Base-by-base conservation (phyloP, 495 filamentous ascomycete species). In the Aspergillus kassunensis region DNA sequence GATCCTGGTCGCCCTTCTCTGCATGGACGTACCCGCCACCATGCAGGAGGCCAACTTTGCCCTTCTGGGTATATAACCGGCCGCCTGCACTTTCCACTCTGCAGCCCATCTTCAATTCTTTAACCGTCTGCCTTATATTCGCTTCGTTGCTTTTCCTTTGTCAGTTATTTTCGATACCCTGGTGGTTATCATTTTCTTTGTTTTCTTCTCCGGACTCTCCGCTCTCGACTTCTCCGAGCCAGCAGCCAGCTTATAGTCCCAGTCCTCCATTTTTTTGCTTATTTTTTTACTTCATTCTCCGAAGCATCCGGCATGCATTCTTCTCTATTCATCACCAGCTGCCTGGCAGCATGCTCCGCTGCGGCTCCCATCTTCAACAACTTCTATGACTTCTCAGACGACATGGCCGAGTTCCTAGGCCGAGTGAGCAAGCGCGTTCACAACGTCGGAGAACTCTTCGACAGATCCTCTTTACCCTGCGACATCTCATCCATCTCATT, bases 391-490 rank as follows among this genome's bases (percentile, higher is more conserved):
- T 73, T 62, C 55, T 69, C 70, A 18, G 55, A 69, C 16, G 63
- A 68, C 6, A 57, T 75, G 33, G 56, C 61, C 3, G 61, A 65
- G 25, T 75, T 67, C 56, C 68, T 73, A 24, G 54, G 61, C 25
- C 66, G 59, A 61, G 70, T 76, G 20, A 73, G 71, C 63, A 49
- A 63, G 40, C 56, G 68, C 37, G 75, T 76, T 57, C 51, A 62
- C 20, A 36, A 51, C 13, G 33, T 51, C 23, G 62, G 51, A 8
- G 48, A 65, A 24, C 31, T 52, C n/a, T 39, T 50, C 34, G 59
- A 51, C 40, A n/a, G n/a, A n/a, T 37, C 56, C 4, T 37, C 64
- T 5, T 29, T 58, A 6, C 43, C 58, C n/a, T 79, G 75, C 55
- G 65, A 74, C 42, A 21, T 61, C 19, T 70, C 72, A 13, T 66